Base-by-base conservation (phyloP, 202 grass and related monocot genomes). In the Cymbopogon flexuosus region DNA sequence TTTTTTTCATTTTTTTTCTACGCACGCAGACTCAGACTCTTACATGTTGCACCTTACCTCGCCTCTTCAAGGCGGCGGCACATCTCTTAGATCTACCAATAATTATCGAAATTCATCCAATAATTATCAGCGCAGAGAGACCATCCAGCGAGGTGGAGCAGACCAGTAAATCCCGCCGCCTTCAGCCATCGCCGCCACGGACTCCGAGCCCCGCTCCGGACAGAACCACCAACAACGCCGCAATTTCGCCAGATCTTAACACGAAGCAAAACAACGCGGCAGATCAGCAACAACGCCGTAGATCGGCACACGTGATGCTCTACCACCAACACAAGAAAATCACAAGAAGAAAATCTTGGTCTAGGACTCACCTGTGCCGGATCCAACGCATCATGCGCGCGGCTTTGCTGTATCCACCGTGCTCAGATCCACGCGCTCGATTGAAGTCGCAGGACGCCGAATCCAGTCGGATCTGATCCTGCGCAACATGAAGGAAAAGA, bases 101-200 rank as follows among this genome's bases (percentile, higher is more conserved):
- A 89, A 89, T 89, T 79, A 89, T 83, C 79, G 79, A 89, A 78
- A 23, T 64, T 65, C 77, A 72, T 88, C 87, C 29, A 72, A 85
- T 85, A 89, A 89, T 85, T 85, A 73, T 87, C 34, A 86, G 72
- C 52, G 81, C 39, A 79, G 33, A 91, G 82, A 69, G 8, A 84
- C 85, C 72, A 42, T 62, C 66, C 27, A 19, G 18, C 8, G 16
- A 16, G 40, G 31, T n/a, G 10, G 12, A 12, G 27, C 3, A 33
- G 30, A 10, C 5, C 59, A 22, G 5, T 1, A 15, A 12, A 22
- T 29, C 5, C 14, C n/a, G 8, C 37, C 65, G 31, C 0, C 19
- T 0, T 6, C 23, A 24, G 23, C 68, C 68, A 2, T 14, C 10
- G 0, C 1, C 52, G 0, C 1, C 2, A 0, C 0, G 0, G 12